Percentiles rank a stretch among this genome's conserved stretches.
phyloP scores from a whole-genome alignment of 306 rosid species.

The Quercus berberidifolia region DNA sequence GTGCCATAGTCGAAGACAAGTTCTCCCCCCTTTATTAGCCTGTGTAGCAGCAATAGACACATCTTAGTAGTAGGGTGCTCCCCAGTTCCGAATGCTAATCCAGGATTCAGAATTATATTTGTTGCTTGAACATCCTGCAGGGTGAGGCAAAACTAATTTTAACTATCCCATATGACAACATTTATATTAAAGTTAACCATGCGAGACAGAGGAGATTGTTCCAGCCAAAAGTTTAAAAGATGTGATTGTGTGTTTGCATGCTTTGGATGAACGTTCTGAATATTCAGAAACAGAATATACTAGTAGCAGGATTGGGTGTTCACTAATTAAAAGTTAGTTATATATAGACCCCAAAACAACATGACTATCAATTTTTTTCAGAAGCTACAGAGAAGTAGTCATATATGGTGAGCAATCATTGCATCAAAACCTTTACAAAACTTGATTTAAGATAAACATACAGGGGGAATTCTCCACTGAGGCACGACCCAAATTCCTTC shows the following conservation, averaged over 20 bases:
- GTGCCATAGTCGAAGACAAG: slow-evolving; percentile 82
- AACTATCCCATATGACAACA: not conserved
- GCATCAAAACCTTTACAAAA: not conserved
- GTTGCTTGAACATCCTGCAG: slow-evolving; percentile 65
- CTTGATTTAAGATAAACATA: slow-evolving; percentile 30
- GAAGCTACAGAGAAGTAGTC: slow-evolving; percentile 8
- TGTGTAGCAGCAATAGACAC: slow-evolving; percentile 68
- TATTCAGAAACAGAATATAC: not conserved
- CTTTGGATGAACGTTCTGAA: not conserved
- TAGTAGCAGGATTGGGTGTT: not conserved
- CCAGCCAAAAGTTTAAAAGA: not conserved
- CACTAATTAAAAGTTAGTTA: not conserved
- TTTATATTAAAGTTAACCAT: not conserved
- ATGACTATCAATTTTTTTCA: slow-evolving; percentile 3
- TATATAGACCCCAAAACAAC: not conserved
- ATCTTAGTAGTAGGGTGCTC: slow-evolving; percentile 80
- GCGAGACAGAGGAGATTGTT: not conserved
- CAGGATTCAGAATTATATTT: slow-evolving; percentile 79
- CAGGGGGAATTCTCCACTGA: slow-evolving; percentile 73
- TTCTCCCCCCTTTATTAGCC: slow-evolving; percentile 73
- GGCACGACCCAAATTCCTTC: slow-evolving; percentile 89
- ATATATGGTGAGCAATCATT: not conserved
- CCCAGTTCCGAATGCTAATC: slow-evolving; percentile 92
- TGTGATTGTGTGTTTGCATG: not conserved
- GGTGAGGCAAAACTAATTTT: not conserved